These are phyloP conservation scores for Claviceps pazoutovae DNA, from an alignment of 2,329 filamentous ascomycete species.

Conservation along the genomic window DNA sequence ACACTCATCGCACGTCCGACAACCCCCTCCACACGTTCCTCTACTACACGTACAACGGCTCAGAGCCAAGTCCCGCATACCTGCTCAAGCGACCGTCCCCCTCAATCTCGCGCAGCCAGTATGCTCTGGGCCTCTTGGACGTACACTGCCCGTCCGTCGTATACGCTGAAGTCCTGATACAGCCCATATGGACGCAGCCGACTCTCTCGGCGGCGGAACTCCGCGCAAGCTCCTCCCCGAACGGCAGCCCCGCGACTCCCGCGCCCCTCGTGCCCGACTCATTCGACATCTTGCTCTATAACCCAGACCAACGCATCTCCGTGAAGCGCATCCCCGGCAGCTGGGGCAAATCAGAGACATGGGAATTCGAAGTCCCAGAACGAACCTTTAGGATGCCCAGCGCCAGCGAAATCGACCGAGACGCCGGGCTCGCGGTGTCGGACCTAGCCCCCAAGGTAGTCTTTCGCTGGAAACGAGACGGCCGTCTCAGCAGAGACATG, in stretches of 20 bases:
- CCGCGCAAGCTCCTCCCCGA: slow-evolving; percentile 27
- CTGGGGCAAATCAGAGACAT: slow-evolving; percentile 68
- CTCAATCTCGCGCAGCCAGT: slow-evolving; percentile 62
- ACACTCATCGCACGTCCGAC: slow-evolving; percentile 39
- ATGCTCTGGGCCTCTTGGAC: slow-evolving; percentile 75
- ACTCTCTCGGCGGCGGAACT: slow-evolving; percentile 70
- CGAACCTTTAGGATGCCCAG: slow-evolving; percentile 73
- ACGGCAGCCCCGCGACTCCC: slow-evolving; percentile 47
- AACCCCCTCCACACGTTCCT: slow-evolving; percentile 42
- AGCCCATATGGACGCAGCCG: slow-evolving; percentile 76
- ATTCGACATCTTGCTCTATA: slow-evolving; percentile 83
- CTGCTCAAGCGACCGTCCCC: slow-evolving; percentile 61
- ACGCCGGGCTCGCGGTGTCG: slow-evolving; percentile 28
- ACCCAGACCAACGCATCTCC: slow-evolving; percentile 70
- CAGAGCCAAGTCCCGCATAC: slow-evolving; percentile 68
- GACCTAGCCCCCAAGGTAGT: slow-evolving; percentile 57
- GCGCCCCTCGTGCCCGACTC: slow-evolving; percentile 60
- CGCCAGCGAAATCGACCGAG: slow-evolving; percentile 61
- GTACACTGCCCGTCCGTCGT: slow-evolving; percentile 67
- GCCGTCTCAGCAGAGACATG: slow-evolving; percentile 73
- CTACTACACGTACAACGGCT: slow-evolving; percentile 57
- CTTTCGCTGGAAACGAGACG: slow-evolving; percentile 83
- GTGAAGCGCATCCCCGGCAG: slow-evolving; percentile 59
- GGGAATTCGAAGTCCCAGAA: slow-evolving; percentile 88
- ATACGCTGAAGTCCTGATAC: slow-evolving; percentile 73